Evolutionary conservation across 2,329 filamentous ascomycete species (phyloP).

Genomic region (Aspergillus japonicus): DNA sequence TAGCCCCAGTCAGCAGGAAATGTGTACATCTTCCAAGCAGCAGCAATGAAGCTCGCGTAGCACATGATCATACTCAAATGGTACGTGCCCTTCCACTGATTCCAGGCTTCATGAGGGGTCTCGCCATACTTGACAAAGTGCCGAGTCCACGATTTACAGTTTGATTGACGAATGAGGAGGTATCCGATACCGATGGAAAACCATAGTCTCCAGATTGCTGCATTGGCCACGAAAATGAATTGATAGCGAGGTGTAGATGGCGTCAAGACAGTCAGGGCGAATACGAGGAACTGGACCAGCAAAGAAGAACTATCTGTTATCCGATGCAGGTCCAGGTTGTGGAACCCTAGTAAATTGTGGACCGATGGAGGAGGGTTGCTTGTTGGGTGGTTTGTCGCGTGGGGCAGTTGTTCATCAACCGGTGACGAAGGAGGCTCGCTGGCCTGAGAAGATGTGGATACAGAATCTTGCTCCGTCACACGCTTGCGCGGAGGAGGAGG

Average conservation of each 20-base stretch:
- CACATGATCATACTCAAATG: slow-evolving; percentile 90
- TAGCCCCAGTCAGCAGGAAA: slow-evolving; percentile 84
- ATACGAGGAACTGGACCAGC: slow-evolving; percentile 72
- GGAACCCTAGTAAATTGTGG: slow-evolving; percentile 78
- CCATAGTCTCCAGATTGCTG: slow-evolving; percentile 83
- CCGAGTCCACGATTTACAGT: slow-evolving; percentile 89
- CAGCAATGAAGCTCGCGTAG: slow-evolving; percentile 83
- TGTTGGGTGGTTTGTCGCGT: slow-evolving; percentile 42
- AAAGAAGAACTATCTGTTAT: slow-evolving; percentile 80
- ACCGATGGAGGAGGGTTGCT: slow-evolving; percentile 62
- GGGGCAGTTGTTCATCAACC: slow-evolving; percentile 36
- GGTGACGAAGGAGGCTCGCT: slow-evolving; percentile 33
- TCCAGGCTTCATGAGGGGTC: slow-evolving; percentile 86
- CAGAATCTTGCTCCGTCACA: slow-evolving; percentile 31
- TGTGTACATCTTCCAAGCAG: slow-evolving; percentile 94
- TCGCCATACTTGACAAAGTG: slow-evolving; percentile 98
- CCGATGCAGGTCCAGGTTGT: slow-evolving; percentile 84
- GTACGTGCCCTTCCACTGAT: slow-evolving; percentile 95
- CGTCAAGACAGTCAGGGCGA: slow-evolving; percentile 69
- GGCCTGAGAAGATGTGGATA: slow-evolving; percentile 30
- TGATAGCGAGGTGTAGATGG: slow-evolving; percentile 75
- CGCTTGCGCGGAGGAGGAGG: slow-evolving; percentile 71
- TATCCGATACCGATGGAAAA: slow-evolving; percentile 84
- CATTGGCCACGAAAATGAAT: slow-evolving; percentile 76
- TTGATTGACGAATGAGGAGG: slow-evolving; percentile 81